phyloP scores from a whole-genome alignment of 2,329 filamentous ascomycete species.

The Talaromyces sp. region DNA sequence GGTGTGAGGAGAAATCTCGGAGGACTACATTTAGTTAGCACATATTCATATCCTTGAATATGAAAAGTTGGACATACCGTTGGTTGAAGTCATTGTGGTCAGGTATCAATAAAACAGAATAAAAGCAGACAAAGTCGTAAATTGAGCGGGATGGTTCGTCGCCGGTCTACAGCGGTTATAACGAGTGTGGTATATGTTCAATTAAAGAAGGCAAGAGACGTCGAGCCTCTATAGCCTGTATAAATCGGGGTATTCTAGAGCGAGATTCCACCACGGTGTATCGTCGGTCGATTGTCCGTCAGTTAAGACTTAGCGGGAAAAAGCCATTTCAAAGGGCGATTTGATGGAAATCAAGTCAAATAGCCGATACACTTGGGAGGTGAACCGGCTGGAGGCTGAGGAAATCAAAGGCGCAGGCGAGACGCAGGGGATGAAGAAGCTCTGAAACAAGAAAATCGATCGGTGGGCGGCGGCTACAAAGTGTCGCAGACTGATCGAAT shows the following conservation, averaged over 20 bases:
- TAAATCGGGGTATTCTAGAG: background rate
- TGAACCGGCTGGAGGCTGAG: background rate
- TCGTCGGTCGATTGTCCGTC: background rate
- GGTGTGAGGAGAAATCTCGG: constrained; percentile 20
- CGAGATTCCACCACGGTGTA: background rate
- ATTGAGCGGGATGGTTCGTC: constrained; percentile 16
- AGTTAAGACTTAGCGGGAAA: background rate
- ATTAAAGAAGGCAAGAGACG: constrained; percentile 12
- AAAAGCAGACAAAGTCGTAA: background rate
- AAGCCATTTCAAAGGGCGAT: background rate
- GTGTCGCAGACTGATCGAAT: background rate
- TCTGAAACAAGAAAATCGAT: constrained; percentile 1
- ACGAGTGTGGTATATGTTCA: constrained; percentile 10
- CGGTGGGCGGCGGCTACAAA: background rate
- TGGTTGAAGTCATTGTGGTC: constrained; percentile 25
- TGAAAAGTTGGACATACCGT: constrained; percentile 19
- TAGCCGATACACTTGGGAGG: background rate
- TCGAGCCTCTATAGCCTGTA: constrained; percentile 11
- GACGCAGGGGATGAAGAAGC: constrained; percentile 14
- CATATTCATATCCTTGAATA: background rate
- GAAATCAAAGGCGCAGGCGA: constrained; percentile 1
- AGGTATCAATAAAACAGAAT: constrained; percentile 10
- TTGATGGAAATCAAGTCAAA: background rate
- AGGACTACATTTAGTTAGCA: constrained; percentile 1
- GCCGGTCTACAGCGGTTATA: constrained; percentile 28